A percentile compares a stretch with the other conserved stretches of the same genome.
Conservation (phyloP, 192 early-diverging fungal species). For the Coemansia sp. region DNA sequence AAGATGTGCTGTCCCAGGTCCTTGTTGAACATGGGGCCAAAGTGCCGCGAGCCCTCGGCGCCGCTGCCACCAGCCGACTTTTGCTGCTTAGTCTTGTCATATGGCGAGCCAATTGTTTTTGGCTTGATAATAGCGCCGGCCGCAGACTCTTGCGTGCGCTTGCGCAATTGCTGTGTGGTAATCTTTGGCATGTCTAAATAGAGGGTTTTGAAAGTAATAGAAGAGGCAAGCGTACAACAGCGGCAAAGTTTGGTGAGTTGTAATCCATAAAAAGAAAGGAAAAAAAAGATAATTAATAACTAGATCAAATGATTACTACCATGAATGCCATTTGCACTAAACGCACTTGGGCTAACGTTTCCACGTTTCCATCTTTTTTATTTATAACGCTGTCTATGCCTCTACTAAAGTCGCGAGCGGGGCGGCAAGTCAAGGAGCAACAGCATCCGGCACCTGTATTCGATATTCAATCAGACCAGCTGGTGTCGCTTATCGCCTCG, state of each 20-base stretch:
- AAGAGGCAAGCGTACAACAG: not conserved
- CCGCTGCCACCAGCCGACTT: slow-evolving; percentile 10
- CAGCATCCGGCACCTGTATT: not conserved
- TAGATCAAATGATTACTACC: not conserved
- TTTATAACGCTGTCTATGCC: not conserved
- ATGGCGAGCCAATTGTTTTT: slow-evolving; percentile 46
- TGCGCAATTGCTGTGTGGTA: slow-evolving; percentile 55
- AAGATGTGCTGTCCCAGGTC: slow-evolving; percentile 97
- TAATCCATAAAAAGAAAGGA: not conserved
- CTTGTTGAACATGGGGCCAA: slow-evolving; percentile 96
- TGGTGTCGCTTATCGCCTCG: slow-evolving; percentile 1
- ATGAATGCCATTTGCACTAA: no score
- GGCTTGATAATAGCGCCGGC: slow-evolving; percentile 43
- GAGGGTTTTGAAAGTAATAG: not conserved
- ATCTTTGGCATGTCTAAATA: slow-evolving; percentile 51
- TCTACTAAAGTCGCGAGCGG: not conserved
- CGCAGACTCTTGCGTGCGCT: slow-evolving; percentile 52
- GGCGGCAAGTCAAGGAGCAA: not conserved
- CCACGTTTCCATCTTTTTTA: not conserved
- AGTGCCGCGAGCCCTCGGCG: slow-evolving; percentile 47
- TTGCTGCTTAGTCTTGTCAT: slow-evolving; percentile 29
- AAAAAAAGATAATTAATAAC: slow-evolving; percentile 4
- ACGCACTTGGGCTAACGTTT: not conserved
- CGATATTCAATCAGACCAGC: not conserved
- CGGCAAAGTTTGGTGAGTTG: not conserved